phyloP scores from a whole-genome alignment of 2,329 filamentous ascomycete species.

The Basipetospora chlamydospora region DNA sequence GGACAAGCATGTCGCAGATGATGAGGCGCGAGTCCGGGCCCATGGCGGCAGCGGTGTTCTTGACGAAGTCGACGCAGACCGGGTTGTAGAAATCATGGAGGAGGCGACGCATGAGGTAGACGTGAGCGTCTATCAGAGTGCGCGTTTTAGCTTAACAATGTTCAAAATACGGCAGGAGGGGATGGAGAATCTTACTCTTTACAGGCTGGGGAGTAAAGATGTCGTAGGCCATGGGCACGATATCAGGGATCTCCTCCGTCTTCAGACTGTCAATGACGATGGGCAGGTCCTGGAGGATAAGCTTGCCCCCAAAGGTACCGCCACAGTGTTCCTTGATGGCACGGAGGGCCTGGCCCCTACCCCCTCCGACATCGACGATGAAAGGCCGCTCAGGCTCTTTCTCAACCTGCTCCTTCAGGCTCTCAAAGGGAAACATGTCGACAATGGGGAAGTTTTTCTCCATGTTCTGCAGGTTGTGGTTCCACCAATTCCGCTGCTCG shows the following conservation, averaged over 20 bases:
- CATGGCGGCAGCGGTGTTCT: conserved; percentile 16
- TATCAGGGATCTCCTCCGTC: conserved; percentile 11
- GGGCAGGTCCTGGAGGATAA: conserved; percentile 19
- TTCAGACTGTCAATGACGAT: conserved; percentile 17
- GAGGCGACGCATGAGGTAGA: conserved; percentile 19
- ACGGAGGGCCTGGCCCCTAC: conserved; percentile 14
- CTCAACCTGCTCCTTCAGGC: conserved; percentile 13
- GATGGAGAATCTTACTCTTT: conserved; percentile 12
- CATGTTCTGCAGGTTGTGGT: conserved; percentile 13
- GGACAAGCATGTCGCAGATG: conserved; percentile 20
- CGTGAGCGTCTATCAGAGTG: conserved; percentile 14
- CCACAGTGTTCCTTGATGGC: conserved; percentile 13
- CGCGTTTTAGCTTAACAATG: no score
- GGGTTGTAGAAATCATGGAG: conserved; percentile 18
- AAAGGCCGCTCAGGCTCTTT: conserved; percentile 14
- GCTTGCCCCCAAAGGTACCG: conserved; percentile 12
- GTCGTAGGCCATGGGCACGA: conserved; percentile 15
- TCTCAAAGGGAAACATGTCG: conserved; percentile 16
- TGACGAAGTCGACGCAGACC: conserved; percentile 16
- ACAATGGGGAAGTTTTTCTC: conserved; percentile 16
- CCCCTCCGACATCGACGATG: conserved; percentile 16
- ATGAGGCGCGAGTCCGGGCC: conserved; percentile 18
- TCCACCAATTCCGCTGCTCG: conserved; percentile 14
- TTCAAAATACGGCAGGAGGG: no score
- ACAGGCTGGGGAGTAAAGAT: conserved; percentile 14